A percentile compares a stretch with the other conserved stretches of the same genome.
These are phyloP conservation scores for Rhododendron griersonianum DNA, from an alignment of 148 eudicot species.

Conservation along the genomic window DNA sequence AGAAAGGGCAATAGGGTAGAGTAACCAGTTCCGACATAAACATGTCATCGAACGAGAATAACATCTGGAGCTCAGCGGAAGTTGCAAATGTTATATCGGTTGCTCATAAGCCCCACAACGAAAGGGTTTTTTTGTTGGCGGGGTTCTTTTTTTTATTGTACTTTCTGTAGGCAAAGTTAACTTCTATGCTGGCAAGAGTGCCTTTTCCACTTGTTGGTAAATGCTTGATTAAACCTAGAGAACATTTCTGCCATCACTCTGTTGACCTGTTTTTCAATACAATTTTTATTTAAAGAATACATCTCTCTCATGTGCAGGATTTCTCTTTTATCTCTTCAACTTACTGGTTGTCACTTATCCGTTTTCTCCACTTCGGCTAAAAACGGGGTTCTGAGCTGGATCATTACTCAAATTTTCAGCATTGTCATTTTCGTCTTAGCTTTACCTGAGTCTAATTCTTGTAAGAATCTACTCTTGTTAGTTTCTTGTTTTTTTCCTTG, in stretches of 20 bases:
- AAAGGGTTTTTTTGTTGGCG: conserved; percentile 25
- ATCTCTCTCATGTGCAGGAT: conserved; percentile 38
- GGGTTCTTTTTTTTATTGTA: neutral
- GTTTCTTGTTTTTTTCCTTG: conserved; percentile 49
- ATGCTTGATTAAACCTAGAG: neutral
- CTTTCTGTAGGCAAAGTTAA: neutral
- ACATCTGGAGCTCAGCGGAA: neutral
- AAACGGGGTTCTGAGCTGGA: conserved; percentile 57
- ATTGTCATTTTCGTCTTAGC: conserved; percentile 40
- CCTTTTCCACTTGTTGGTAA: neutral
- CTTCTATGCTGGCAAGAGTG: neutral
- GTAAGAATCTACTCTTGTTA: conserved; percentile 38
- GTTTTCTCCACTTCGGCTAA: conserved; percentile 82
- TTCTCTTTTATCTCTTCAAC: conserved; percentile 35
- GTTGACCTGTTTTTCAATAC: neutral
- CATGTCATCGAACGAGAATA: neutral
- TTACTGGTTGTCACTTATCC: conserved; percentile 26
- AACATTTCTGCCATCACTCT: neutral
- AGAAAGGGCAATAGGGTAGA: neutral
- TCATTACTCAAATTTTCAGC: conserved; percentile 33
- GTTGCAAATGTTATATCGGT: neutral
- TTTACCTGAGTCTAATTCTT: conserved; percentile 39
- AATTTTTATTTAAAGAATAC: neutral
- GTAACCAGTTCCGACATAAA: neutral
- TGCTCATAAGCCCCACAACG: conserved; percentile 23